These are phyloP conservation scores for Trichophyton equinum DNA, from an alignment of 2,329 filamentous ascomycete genomes.

Conservation along the genomic window DNA sequence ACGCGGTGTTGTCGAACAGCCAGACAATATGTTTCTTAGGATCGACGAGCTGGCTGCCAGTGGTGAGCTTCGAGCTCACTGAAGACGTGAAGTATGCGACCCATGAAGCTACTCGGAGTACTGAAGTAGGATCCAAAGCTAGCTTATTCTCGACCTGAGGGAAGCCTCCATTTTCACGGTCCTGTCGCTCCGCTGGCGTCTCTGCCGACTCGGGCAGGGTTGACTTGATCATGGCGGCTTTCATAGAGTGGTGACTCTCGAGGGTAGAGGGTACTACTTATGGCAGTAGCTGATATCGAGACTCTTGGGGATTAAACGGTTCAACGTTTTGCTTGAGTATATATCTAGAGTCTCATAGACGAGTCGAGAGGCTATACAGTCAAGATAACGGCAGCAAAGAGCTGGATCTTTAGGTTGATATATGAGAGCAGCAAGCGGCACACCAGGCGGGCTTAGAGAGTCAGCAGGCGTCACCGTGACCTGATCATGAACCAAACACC, in stretches of 20 bases:
- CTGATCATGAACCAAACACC: neutral
- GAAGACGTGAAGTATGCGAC: slow-evolving; percentile 17
- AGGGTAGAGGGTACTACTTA: neutral
- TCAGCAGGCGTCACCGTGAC: neutral
- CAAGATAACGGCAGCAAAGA: no score
- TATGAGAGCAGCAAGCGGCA: neutral
- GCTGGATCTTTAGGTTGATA: neutral
- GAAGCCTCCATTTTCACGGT: slow-evolving; percentile 11
- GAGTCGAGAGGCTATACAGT: neutral
- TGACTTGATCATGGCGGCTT: neutral
- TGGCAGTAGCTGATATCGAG: neutral
- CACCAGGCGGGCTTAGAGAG: neutral
- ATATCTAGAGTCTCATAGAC: neutral
- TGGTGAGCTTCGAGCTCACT: slow-evolving; percentile 37
- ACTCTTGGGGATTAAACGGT: neutral
- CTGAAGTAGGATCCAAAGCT: slow-evolving; percentile 2
- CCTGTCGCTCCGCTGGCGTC: slow-evolving; percentile 8
- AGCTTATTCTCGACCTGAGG: slow-evolving; percentile 11
- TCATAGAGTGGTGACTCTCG: neutral
- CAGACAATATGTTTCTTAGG: slow-evolving; percentile 62
- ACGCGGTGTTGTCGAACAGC: slow-evolving; percentile 84
- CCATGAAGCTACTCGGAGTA: slow-evolving; percentile 6
- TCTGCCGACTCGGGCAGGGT: neutral
- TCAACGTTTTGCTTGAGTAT: neutral
- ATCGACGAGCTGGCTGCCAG: slow-evolving; percentile 48